Conservation (phyloP, 2,329 filamentous ascomycete species). For the Fusarium cyanostomum region DNA sequence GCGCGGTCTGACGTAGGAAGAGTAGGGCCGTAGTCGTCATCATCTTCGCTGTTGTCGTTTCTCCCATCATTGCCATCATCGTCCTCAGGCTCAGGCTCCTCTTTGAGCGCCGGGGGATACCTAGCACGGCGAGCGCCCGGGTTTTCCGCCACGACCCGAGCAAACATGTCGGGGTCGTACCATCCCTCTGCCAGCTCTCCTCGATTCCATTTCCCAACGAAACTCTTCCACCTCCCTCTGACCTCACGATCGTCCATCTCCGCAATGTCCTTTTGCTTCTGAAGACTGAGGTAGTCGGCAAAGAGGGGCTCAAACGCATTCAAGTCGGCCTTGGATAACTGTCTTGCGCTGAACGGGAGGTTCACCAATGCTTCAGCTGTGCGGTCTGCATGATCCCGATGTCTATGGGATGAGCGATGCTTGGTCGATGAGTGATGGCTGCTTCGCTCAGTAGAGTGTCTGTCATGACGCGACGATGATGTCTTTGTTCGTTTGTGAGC, state of each 20-base stretch:
- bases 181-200: slow-evolving; percentile 88
- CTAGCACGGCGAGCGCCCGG: slow-evolving; percentile 11
- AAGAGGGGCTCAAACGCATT: slow-evolving; percentile 75
- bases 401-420: slow-evolving; percentile 40
- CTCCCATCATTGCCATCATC: slow-evolving; percentile 62
- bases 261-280: slow-evolving; percentile 78
- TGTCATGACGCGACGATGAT: slow-evolving; percentile 26
- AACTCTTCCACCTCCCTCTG: slow-evolving; percentile 92
- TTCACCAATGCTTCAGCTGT: slow-evolving; percentile 13
- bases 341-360: slow-evolving; percentile 73
- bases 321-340: slow-evolving; percentile 76
- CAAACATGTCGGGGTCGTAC: slow-evolving; percentile 84
- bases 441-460: slow-evolving; percentile 23
- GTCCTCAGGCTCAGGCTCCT: slow-evolving; percentile 38
- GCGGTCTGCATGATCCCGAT: slow-evolving; percentile 29
- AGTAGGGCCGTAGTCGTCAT: slow-evolving; percentile 64
- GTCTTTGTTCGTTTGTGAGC: slow-evolving; percentile 28
- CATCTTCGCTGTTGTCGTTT: slow-evolving; percentile 45
- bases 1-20: slow-evolving; percentile 40
- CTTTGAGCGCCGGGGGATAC: slow-evolving; percentile 14
- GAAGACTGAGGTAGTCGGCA: slow-evolving; percentile 85
- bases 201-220: slow-evolving; percentile 90
- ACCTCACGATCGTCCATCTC: slow-evolving; percentile 78
- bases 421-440: slow-evolving; percentile 30
- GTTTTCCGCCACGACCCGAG: slow-evolving; percentile 47